phyloP scores from a whole-genome alignment of 169 alveolate species.

The Amoebophrya sp. region DNA sequence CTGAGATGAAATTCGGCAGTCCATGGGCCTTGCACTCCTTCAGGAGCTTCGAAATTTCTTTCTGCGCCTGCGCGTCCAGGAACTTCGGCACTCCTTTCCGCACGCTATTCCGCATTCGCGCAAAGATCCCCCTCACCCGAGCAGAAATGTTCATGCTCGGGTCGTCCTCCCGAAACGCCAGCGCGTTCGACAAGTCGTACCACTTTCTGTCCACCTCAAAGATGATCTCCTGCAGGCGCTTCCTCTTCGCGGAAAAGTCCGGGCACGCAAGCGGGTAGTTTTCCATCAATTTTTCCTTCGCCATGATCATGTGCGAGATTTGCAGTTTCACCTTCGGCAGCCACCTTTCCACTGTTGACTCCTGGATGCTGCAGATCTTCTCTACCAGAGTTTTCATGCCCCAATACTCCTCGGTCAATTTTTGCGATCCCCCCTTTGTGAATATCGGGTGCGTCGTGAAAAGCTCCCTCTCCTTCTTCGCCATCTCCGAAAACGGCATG shows the following conservation, averaged over 20 bases:
- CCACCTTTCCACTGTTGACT: neutral
- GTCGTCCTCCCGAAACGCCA: neutral
- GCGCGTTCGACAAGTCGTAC: neutral
- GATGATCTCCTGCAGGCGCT: neutral
- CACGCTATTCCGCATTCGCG: neutral
- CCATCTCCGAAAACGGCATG: neutral
- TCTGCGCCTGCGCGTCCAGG: neutral
- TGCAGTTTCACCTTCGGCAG: neutral
- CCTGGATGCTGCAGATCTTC: neutral
- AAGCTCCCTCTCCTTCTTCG: neutral
- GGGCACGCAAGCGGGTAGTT: neutral
- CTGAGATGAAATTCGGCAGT: neutral
- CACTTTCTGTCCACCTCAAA: neutral
- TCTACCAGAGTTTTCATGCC: neutral
- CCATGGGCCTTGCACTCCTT: neutral
- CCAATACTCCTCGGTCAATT: too few relatives aligned
- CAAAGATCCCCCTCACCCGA: neutral
- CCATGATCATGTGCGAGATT: neutral
- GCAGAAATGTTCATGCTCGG: neutral
- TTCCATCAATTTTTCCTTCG: neutral
- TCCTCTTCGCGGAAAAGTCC: neutral
- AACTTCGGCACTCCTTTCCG: neutral
- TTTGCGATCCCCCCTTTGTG: too few relatives aligned
- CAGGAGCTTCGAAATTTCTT: neutral
- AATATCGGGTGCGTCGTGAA: neutral